Evolutionary conservation across 306 rosid genomes (phyloP).

Genomic region (Ammopiptanthus mongolicus): DNA sequence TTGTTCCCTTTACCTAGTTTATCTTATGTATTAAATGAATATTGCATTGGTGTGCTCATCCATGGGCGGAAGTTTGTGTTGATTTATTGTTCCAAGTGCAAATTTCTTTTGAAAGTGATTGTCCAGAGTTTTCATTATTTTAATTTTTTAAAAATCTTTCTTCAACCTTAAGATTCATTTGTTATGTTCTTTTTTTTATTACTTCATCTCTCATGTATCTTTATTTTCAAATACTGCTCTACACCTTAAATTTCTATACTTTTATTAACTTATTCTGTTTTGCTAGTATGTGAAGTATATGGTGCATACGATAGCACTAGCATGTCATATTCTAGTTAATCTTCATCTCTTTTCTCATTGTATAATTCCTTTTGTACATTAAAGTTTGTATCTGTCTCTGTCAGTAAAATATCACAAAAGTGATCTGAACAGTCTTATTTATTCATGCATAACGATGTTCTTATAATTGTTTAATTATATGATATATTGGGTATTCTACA

Average conservation of each 20-base stretch:
- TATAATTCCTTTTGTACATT: background rate
- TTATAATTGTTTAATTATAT: background rate
- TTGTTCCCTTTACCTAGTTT: background rate
- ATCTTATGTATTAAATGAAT: background rate
- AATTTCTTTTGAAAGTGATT: background rate
- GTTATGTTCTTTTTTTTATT: background rate
- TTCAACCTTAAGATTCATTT: background rate
- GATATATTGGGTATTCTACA: conserved; percentile 34
- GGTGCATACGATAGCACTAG: background rate
- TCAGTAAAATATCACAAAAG: background rate
- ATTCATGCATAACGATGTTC: background rate
- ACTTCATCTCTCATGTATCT: background rate
- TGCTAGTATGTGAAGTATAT: background rate
- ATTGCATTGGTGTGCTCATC: background rate
- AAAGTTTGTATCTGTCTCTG: background rate
- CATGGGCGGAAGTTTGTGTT: background rate
- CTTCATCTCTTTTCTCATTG: background rate
- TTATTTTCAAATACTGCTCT: background rate
- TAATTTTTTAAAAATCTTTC: background rate
- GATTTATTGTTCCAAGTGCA: background rate
- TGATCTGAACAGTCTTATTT: background rate
- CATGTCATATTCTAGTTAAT: background rate
- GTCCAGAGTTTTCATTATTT: background rate
- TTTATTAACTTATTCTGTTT: background rate
- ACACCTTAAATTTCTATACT: background rate